Base-by-base conservation (phyloP, 148 eudicot species). In the Amaranthus palmeri region DNA sequence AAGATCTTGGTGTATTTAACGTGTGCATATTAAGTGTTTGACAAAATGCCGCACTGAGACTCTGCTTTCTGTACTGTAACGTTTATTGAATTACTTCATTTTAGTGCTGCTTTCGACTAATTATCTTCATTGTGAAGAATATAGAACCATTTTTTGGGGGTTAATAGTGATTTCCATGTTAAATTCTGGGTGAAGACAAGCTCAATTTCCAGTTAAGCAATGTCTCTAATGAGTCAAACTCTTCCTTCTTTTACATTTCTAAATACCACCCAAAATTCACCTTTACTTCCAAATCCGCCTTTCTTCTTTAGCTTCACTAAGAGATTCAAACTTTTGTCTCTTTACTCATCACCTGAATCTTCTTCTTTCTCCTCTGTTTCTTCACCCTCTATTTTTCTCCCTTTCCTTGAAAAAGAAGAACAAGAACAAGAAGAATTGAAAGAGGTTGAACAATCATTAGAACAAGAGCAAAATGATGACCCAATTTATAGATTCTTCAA, bases 401-500 rank as follows among this genome's bases (percentile, higher is more conserved):
- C 86, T 18, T 87, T 77, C 65, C 89, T 88, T 25, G 83, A 83
- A 54, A 80, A 80, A 57, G 77, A 83, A 13, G 80, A 72, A 55
- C 41, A 51, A 42, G 78, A 81, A 3, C 71, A 58, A 46, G 36
- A 25, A 25, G 36, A 25, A 25, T 25, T 25, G 36, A 67, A 68
- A 2, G 46, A 63, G 3, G 36, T 25, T 25, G 36, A 25, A 25
- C 0, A 25, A 25, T 25, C 36, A 25, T 25, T 25, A 25, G 36
- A 25, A 25, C 36, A 76, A 81, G 9, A 15, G 13, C 54, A 71
- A 69, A 55, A 25, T 25, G 71, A 83, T 65, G 96, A 92, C 84
- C 93, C 93, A 73, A 67, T 92, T 70, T 69, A 83, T 49, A 80
- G 55, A 61, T 92, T 92, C 86, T 88, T 88, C 80, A 90, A 83